Percentiles rank a stretch among this genome's conserved stretches.
phyloP scores from a whole-genome alignment of 192 early-diverging fungal genomes.

The Linderina pennispora region DNA sequence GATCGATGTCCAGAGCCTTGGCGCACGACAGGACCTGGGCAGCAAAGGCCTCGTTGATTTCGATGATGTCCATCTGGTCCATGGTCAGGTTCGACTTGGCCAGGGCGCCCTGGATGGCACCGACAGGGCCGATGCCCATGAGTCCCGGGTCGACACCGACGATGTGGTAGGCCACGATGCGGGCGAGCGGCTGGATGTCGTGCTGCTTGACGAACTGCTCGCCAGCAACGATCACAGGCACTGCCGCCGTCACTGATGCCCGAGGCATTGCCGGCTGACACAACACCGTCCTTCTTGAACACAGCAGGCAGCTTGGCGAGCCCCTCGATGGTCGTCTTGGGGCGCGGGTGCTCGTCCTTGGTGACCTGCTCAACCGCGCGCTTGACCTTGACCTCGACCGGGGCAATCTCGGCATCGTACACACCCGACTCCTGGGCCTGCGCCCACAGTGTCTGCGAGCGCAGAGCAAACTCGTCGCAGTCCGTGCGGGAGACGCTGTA shows the following conservation, averaged over 20 bases:
- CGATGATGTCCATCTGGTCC: slow-evolving; percentile 83
- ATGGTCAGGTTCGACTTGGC: slow-evolving; percentile 70
- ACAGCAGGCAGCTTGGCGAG: slow-evolving; percentile 77
- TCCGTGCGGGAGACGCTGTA: slow-evolving; percentile 77
- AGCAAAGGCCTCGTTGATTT: slow-evolving; percentile 99
- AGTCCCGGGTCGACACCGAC: slow-evolving; percentile 87
- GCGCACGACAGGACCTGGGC: slow-evolving; percentile 85
- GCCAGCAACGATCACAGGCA: slow-evolving; percentile 75
- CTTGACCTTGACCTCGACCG: slow-evolving; percentile 81
- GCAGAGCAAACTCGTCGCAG: slow-evolving; percentile 78
- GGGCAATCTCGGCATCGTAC: slow-evolving; percentile 78
- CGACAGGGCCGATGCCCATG: slow-evolving; percentile 97
- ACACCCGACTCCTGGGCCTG: slow-evolving; percentile 65
- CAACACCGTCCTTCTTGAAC: slow-evolving; percentile 86
- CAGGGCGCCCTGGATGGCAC: slow-evolving; percentile 81
- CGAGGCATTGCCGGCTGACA: slow-evolving; percentile 93
- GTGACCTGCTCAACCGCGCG: slow-evolving; percentile 53
- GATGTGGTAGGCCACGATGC: slow-evolving; percentile 77
- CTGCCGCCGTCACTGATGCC: slow-evolving; percentile 94
- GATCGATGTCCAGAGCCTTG: slow-evolving; percentile 81
- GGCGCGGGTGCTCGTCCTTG: slow-evolving; percentile 87
- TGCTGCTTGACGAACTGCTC: slow-evolving; percentile 79
- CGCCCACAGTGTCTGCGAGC: slow-evolving; percentile 85
- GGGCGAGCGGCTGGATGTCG: slow-evolving; percentile 75
- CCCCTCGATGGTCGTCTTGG: slow-evolving; percentile 72